Evolutionary conservation across 176 grass and related monocot genomes (phyloP).

Genomic region (Lolium rigidum): DNA sequence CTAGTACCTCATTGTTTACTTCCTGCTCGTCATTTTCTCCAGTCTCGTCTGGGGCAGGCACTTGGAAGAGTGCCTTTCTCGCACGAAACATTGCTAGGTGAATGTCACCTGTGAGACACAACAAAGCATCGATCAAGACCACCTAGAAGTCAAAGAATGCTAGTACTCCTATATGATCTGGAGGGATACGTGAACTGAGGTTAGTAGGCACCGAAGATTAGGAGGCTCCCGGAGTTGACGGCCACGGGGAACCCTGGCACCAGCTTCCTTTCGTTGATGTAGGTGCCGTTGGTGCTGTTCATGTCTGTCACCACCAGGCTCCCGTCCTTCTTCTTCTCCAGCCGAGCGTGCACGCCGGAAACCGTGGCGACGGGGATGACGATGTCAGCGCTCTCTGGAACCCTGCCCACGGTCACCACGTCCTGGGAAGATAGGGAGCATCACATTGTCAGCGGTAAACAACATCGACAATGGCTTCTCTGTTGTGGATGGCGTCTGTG

Average conservation of each 20-base stretch:
- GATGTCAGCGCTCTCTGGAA: slow-evolving; percentile 68
- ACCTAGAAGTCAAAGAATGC: neutral
- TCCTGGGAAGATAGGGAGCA: slow-evolving; percentile 32
- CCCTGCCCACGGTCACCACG: slow-evolving; percentile 65
- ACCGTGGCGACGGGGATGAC: slow-evolving; percentile 86
- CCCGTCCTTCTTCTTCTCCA: slow-evolving; percentile 71
- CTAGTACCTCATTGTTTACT: slow-evolving; percentile 25
- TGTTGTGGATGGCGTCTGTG: neutral
- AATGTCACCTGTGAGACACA: slow-evolving; percentile 51
- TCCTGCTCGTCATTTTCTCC: slow-evolving; percentile 30
- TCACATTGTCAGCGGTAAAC: neutral
- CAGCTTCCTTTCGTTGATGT: slow-evolving; percentile 72
- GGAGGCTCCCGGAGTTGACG: slow-evolving; percentile 47
- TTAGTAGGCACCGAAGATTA: slow-evolving; percentile 63
- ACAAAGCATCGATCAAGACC: neutral
- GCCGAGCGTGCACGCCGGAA: slow-evolving; percentile 67
- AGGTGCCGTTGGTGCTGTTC: slow-evolving; percentile 91
- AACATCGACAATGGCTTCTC: neutral
- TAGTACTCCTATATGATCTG: neutral
- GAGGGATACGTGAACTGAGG: neutral
- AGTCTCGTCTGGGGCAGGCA: neutral
- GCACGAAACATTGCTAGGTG: slow-evolving; percentile 80
- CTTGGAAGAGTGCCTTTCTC: slow-evolving; percentile 44
- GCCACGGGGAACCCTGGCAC: slow-evolving; percentile 49
- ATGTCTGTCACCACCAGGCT: slow-evolving; percentile 70